These are phyloP conservation scores for Mikania micrantha DNA, from an alignment of 129 eudicot species.

Conservation along the genomic window DNA sequence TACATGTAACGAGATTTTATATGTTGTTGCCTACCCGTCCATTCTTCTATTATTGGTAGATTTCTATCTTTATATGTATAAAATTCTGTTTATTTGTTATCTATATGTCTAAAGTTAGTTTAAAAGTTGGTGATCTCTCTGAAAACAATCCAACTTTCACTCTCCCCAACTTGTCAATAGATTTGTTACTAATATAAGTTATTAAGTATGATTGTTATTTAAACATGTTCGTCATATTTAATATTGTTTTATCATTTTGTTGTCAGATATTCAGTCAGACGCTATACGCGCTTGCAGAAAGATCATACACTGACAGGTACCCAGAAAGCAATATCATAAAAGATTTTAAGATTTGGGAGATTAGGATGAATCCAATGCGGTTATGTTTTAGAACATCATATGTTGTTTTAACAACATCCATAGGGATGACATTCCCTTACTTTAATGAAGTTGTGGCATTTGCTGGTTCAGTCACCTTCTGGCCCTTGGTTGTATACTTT, in stretches of 20 bases:
- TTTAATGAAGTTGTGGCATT: constrained; percentile 58
- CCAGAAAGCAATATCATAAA: constrained; percentile 33
- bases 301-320: constrained; percentile 38
- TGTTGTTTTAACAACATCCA: constrained; percentile 33
- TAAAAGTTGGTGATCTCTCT: too few relatives aligned
- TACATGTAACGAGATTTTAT: too few relatives aligned
- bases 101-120: too few relatives aligned
- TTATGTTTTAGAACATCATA: constrained; percentile 45
- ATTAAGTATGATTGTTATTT: too few relatives aligned
- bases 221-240: too few relatives aligned
- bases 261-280: constrained; percentile 67
- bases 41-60: too few relatives aligned
- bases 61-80: too few relatives aligned
- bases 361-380: constrained; percentile 31
- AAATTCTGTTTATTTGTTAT: too few relatives aligned
- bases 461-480: constrained; percentile 55
- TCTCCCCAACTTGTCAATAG: too few relatives aligned
- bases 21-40: too few relatives aligned
- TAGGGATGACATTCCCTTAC: constrained; percentile 50
- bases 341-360: constrained; percentile 12
- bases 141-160: too few relatives aligned
- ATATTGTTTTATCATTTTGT: not conserved
- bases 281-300: constrained; percentile 47
- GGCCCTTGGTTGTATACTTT: constrained; percentile 61
- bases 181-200: not conserved